Evolutionary conservation across 2,329 filamentous ascomycete genomes (phyloP), one percentile per base, ranked within the genome.

Genomic region (Cytospora piceicola): DNA sequence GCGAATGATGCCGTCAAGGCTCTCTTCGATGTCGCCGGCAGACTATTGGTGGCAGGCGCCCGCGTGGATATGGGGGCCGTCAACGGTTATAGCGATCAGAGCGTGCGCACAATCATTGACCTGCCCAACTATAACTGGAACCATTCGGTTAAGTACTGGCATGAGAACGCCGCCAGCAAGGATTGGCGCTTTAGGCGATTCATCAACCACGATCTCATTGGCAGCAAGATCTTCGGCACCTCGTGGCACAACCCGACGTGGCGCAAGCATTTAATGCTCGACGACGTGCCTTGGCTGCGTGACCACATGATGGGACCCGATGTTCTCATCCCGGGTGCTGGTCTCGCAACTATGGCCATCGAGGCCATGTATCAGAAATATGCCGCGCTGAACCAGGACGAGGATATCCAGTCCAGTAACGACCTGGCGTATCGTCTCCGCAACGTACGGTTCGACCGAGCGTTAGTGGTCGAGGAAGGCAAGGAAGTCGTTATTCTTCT

Each of bases 301-400:
- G 80, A 83, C 67, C 82, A 83, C 72, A 69, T 70, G 34, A 77
- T 83, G 73, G 79, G 81, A 24, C 75, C 74, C 59, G 73, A 81
- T 29, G 75, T 78, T 39, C 71, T 83, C 59, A 76, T 80, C 39
- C 78, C 81, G 36, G 80, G 73, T 2, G 72, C 76, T 4, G 80
- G 76, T 2, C 73, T 71, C 22, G 70, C 76, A 0, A 71, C 77
- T 1, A 75, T 81, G 71, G 75, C 70, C 0, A 4, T 75, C 0
- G 75, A 75, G 60, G 75, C 73, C 7, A 51, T 74, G n/a, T 73
- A 69, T 24, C 74, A 75, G 61, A 72, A 20, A 20, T 7, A n/a
- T 9, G 7, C 14, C 11, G 20, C 7, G 11, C 67, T 1, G 15
- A 61, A n/a, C 67, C 9, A 57, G 51, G 6, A 53, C 15, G 24